A percentile compares a stretch with the other conserved stretches of the same genome.
Evolutionary conservation across 257 asterid genomes (phyloP).

Genomic region (Ilex aquifolium): DNA sequence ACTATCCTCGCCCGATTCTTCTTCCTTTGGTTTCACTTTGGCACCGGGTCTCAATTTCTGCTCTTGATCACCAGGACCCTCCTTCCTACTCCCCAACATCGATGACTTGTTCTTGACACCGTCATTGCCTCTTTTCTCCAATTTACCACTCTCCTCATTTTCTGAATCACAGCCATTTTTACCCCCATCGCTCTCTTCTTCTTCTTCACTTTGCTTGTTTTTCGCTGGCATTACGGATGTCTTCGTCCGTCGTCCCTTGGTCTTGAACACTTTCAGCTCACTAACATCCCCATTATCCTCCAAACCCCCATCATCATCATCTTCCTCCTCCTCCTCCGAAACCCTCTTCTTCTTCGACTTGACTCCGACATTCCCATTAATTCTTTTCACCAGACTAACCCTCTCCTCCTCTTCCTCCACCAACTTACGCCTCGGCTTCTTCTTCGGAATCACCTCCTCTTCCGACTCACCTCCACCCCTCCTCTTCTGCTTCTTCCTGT

Average conservation of each 20-base stretch:
- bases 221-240: background rate
- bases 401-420: slow-evolving; percentile 1
- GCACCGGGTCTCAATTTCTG: background rate
- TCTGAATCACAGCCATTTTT: background rate
- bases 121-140: background rate
- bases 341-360: no score
- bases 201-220: slow-evolving; percentile 1
- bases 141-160: background rate
- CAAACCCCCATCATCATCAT: no score
- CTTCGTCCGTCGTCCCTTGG: slow-evolving; percentile 15
- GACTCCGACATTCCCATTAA: no score
- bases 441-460: slow-evolving; percentile 22
- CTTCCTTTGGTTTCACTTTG: background rate
- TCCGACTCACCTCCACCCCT: slow-evolving; percentile 3
- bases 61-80: background rate
- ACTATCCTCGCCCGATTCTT: background rate
- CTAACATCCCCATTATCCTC: no score
- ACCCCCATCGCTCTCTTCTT: background rate
- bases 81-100: slow-evolving; percentile 9
- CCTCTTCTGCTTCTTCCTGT: slow-evolving; percentile 3
- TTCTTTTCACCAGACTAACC: slow-evolving; percentile 1
- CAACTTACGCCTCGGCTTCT: slow-evolving; percentile 16
- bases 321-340: no score
- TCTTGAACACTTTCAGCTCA: background rate
- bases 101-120: slow-evolving; percentile 2